Base-by-base conservation (phyloP, 2,329 filamentous ascomycete species). In the Sclerotinia trifoliorum region DNA sequence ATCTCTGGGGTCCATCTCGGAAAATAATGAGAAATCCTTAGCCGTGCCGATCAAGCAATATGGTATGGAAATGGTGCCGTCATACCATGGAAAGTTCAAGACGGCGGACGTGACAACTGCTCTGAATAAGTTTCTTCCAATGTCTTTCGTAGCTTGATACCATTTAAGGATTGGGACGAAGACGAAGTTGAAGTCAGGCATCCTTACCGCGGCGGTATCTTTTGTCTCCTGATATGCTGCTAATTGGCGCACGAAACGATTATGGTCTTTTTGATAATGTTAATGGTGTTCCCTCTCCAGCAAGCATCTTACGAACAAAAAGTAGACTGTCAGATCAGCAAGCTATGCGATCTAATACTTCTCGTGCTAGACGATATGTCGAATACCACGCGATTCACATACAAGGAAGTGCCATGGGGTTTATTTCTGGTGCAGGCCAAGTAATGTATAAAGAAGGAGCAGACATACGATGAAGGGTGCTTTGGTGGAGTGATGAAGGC, bases 61-160 rank as follows among this genome's bases (percentile, higher is more conserved):
- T 32, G 57, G 70, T 54, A 69, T 72, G 71, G 71, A 3, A 70
- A 72, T 68, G 68, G 70, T 19, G 57, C 62, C 2, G 68, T 72
- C 39, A n/a, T n/a, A 32, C 70, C 70, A 10, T 72, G 68, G 68
- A 49, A 52, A 56, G 21, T 32, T 26, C 24, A 10, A 17, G 24
- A 32, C 39, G 17, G 17, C 5, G 13, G 0, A 4, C 5, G 19
- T 26, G 29, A 39, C 26, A 10, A 5, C 6, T 3, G 29, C n/a
- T 10, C 19, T 5, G 4, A 5, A 8, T 26, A 19, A 26, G 15
- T 13, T 4, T 42, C 15, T 24, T 56, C 42, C 21, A 44, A 58
- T 13, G 32, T 66, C 7, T 66, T 58, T 54, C 51, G 64, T 19
- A 54, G 51, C 3, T 66, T 44, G 64, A 58, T 66, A 42, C 17